Percentiles rank a stretch among this genome's conserved stretches.
phyloP scores from a whole-genome alignment of 192 early-diverging fungal genomes.

The Coemansia sp. region DNA sequence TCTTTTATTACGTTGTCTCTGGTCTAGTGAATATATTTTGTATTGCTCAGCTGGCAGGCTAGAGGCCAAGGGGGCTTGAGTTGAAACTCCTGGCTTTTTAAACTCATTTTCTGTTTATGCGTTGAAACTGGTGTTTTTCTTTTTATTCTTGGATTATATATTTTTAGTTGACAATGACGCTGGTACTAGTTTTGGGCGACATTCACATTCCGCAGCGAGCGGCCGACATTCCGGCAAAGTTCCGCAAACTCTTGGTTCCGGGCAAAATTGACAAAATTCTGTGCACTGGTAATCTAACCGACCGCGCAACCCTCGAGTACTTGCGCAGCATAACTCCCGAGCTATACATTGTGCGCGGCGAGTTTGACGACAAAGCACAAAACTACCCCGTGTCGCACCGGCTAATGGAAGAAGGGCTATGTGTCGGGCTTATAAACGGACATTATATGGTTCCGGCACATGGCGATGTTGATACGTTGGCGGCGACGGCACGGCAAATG shows the following conservation, averaged over 20 bases:
- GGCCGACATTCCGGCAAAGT: conserved; percentile 84
- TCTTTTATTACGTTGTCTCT: neutral
- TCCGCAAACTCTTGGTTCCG: conserved; percentile 89
- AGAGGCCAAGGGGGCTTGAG: too few relatives aligned
- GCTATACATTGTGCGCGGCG: conserved; percentile 75
- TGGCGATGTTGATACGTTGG: conserved; percentile 69
- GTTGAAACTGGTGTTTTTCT: too few relatives aligned
- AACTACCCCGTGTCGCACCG: conserved; percentile 65
- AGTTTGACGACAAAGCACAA: conserved; percentile 38
- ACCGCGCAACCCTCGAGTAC: conserved; percentile 85
- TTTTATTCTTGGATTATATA: too few relatives aligned
- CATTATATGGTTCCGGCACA: conserved; percentile 69
- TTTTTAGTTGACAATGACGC: conserved; percentile 24
- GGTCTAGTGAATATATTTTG: neutral
- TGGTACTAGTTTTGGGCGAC: conserved; percentile 90
- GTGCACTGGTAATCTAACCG: conserved; percentile 85
- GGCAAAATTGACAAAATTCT: conserved; percentile 97
- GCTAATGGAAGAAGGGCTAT: conserved; percentile 61
- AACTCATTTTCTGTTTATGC: too few relatives aligned
- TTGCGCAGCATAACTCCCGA: conserved; percentile 78
- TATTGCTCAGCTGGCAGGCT: neutral
- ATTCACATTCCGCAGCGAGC: conserved; percentile 93
- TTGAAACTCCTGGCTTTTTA: too few relatives aligned
- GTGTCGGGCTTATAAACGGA: conserved; percentile 81
- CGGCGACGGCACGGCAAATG: conserved; percentile 80